These are phyloP conservation scores for Sporisorium graminicola DNA, from an alignment of 1,284 basidiomycete species.

Conservation along the genomic window DNA sequence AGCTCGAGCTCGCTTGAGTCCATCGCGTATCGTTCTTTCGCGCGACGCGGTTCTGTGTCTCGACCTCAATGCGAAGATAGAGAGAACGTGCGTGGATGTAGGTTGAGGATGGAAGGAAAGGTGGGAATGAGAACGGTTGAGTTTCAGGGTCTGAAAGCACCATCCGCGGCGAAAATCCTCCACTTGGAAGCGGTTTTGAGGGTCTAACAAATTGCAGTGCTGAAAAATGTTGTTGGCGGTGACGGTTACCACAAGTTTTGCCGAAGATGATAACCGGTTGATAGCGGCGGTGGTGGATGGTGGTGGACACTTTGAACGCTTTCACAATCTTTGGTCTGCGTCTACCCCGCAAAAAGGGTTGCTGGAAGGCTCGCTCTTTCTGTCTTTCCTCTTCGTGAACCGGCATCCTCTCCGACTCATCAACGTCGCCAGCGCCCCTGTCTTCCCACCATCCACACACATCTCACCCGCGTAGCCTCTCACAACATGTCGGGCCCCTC, in stretches of 20 bases:
- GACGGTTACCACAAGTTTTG: conserved; percentile 7
- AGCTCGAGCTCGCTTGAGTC: conserved; percentile 28
- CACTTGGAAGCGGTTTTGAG: not conserved
- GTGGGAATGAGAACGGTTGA: not conserved
- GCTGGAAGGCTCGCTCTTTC: not conserved
- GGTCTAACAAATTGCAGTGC: not conserved
- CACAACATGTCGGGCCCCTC: conserved; percentile 2
- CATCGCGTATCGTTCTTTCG: no score
- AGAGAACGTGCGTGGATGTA: not conserved
- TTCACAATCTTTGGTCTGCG: not conserved
- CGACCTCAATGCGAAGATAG: not conserved
- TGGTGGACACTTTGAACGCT: not conserved
- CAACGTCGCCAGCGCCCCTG: no score
- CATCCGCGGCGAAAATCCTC: not conserved
- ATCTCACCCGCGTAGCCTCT: not conserved
- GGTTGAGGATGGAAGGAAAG: not conserved
- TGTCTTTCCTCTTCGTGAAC: no score
- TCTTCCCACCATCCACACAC: no score
- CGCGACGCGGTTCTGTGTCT: not conserved
- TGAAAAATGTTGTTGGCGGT: not conserved
- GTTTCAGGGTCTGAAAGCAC: not conserved
- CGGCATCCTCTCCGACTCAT: not conserved
- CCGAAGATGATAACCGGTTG: conserved; percentile 3
- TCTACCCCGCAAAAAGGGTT: conserved; percentile 2
- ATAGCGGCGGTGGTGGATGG: no score